Evolutionary conservation across 2,329 filamentous ascomycete species (phyloP).

Genomic region (Fusarium succisae): DNA sequence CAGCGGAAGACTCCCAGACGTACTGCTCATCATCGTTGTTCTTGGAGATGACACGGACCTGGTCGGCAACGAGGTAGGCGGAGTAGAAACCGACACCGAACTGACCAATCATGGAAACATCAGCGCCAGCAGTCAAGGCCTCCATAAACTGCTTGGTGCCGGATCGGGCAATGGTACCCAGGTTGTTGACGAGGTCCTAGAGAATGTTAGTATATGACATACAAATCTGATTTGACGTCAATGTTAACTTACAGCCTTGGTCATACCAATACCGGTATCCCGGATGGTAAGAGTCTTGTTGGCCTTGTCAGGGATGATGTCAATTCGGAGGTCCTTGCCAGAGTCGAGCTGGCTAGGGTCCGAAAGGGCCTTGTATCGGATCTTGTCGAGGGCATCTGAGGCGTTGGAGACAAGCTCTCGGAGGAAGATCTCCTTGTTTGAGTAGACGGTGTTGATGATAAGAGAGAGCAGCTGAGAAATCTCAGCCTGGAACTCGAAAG

Average conservation of each 20-base stretch:
- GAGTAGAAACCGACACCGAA: constrained; percentile 99
- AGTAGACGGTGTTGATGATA: constrained; percentile 99
- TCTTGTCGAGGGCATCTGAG: constrained; percentile 99
- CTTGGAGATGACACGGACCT: constrained; percentile 95
- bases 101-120: constrained; percentile 99
- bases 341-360: constrained; percentile 97
- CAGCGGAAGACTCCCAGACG: constrained; percentile 97
- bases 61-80: constrained; percentile 98
- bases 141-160: constrained; percentile 99
- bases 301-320: constrained; percentile 98
- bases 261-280: constrained; percentile 99
- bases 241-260: constrained; percentile 86
- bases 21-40: constrained; percentile 99
- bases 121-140: constrained; percentile 95
- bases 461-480: constrained; percentile 99
- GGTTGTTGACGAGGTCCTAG: constrained; percentile 98
- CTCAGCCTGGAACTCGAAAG: constrained; percentile 99
- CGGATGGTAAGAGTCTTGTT: constrained; percentile 97
- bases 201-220: constrained; percentile 2
- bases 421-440: constrained; percentile 99
- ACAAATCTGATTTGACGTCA: no score
- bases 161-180: constrained; percentile 98
- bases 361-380: constrained; percentile 97
- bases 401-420: constrained; percentile 98
- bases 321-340: constrained; percentile 97